These are phyloP conservation scores for Magnolia sinica DNA, from an alignment of 164 flowering plant genomes.

Conservation along the genomic window DNA sequence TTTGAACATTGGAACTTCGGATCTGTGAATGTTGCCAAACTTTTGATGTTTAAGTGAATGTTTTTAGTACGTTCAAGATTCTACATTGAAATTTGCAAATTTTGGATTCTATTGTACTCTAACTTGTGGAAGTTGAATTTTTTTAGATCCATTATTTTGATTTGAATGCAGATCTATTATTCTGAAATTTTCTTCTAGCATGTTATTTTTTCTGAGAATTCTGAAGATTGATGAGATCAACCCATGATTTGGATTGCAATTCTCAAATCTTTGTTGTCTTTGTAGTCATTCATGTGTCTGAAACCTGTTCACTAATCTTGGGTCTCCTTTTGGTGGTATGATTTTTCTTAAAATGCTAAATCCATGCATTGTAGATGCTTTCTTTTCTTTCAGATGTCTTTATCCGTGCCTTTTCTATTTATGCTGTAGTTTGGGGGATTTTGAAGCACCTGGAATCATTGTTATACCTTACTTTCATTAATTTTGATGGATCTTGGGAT, in stretches of 20 bases:
- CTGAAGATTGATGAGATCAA: background rate
- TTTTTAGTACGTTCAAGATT: too few species aligned
- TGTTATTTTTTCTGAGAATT: background rate
- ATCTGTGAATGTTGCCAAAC: too few species aligned
- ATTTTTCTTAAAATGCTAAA: background rate
- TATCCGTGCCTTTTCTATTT: background rate
- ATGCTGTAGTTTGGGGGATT: background rate
- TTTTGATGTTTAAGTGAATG: too few species aligned
- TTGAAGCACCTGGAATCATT: background rate
- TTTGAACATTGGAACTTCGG: too few species aligned
- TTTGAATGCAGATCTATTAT: background rate
- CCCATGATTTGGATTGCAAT: background rate
- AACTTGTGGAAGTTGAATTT: background rate
- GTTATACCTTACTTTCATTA: background rate
- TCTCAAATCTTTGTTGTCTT: background rate
- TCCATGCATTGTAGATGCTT: background rate
- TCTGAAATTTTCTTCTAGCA: background rate
- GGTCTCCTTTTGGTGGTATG: background rate
- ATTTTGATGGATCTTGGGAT: background rate
- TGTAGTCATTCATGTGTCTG: background rate
- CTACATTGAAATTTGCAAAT: too few species aligned
- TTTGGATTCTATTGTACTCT: background rate
- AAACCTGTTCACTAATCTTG: background rate
- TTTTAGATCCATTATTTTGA: background rate
- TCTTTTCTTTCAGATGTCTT: background rate